phyloP scores from a whole-genome alignment of 1,284 basidiomycete species.

The Sphagnurus paluster region DNA sequence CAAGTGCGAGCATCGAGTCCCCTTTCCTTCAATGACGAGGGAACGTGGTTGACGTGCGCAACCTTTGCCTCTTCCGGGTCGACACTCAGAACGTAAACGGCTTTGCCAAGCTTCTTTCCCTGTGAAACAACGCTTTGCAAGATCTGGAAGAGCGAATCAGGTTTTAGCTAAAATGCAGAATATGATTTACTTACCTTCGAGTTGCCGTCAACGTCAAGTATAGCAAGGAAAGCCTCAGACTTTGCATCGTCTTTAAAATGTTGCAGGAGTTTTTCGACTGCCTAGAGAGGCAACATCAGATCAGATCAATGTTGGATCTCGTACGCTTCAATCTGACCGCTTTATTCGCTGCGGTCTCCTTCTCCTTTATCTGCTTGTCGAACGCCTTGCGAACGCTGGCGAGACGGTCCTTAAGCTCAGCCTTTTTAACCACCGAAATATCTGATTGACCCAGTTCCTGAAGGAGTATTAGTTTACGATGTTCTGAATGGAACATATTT shows the following conservation, averaged over 20 bases:
- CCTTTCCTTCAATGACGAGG: conserved; percentile 59
- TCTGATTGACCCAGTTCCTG: conserved; percentile 90
- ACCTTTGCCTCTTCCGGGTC: conserved; percentile 76
- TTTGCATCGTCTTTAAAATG: conserved; percentile 81
- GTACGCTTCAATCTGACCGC: conserved; percentile 52
- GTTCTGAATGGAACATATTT: neutral
- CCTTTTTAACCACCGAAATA: conserved; percentile 86
- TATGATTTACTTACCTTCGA: conserved; percentile 57
- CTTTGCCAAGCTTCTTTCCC: conserved; percentile 80
- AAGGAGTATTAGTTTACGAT: conserved; percentile 3
- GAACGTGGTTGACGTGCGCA: conserved; percentile 86
- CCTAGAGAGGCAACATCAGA: conserved; percentile 41
- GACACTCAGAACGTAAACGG: conserved; percentile 86
- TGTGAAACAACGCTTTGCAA: conserved; percentile 76
- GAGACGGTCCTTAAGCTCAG: conserved; percentile 77
- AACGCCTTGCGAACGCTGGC: conserved; percentile 77
- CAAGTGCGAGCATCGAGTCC: conserved; percentile 82
- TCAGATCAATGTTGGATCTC: neutral
- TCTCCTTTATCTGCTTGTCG: conserved; percentile 85
- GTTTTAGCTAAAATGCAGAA: neutral
- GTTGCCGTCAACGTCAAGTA: conserved; percentile 78
- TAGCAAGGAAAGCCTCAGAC: conserved; percentile 66
- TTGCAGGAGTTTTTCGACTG: conserved; percentile 65
- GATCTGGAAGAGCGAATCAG: conserved; percentile 44
- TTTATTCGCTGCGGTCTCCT: conserved; percentile 78